A percentile compares a stretch with the other conserved stretches of the same genome.
Evolutionary conservation across 225 moss, liverwort and hornwort genomes (phyloP).

Genomic region (Anthoceros angustus): DNA sequence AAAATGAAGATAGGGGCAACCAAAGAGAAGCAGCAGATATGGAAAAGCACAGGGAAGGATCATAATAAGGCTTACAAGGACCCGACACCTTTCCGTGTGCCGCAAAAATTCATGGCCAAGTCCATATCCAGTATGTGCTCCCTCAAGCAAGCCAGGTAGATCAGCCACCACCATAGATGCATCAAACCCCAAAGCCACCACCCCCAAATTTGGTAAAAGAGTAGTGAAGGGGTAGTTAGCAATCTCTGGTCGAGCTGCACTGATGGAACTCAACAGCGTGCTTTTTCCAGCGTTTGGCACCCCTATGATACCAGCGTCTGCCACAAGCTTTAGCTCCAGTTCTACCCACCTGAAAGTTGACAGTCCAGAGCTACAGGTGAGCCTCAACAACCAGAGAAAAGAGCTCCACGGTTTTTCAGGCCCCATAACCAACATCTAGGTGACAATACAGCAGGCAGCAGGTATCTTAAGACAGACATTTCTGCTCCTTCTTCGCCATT

Average conservation of each 20-base stretch:
- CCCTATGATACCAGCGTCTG: conserved; percentile 94
- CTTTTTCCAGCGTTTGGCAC: conserved; percentile 99
- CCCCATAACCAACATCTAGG: background rate
- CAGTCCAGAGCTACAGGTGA: background rate
- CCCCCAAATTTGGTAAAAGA: conserved; percentile 83
- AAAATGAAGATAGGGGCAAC: background rate
- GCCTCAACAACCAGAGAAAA: conserved; percentile 5
- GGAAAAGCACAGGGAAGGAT: background rate
- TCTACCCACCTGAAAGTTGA: conserved; percentile 58
- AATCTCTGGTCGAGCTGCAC: conserved; percentile 81
- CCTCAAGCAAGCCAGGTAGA: conserved; percentile 87
- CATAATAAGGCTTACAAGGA: conserved; percentile 40
- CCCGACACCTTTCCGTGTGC: conserved; percentile 93
- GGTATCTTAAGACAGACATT: conserved; percentile 35
- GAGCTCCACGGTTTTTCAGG: background rate
- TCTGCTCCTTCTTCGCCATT: conserved; percentile 73
- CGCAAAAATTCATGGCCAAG: conserved; percentile 93
- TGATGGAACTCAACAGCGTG: conserved; percentile 77
- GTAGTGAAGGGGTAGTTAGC: conserved; percentile 95
- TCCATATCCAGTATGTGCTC: conserved; percentile 78
- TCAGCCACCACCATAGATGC: conserved; percentile 94
- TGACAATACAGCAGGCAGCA: background rate
- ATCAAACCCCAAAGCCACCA: conserved; percentile 71
- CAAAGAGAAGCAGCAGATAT: background rate
- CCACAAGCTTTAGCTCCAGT: conserved; percentile 88